phyloP scores from a whole-genome alignment of 768 basidiomycete species.

The Tricholoma saponaceum region DNA sequence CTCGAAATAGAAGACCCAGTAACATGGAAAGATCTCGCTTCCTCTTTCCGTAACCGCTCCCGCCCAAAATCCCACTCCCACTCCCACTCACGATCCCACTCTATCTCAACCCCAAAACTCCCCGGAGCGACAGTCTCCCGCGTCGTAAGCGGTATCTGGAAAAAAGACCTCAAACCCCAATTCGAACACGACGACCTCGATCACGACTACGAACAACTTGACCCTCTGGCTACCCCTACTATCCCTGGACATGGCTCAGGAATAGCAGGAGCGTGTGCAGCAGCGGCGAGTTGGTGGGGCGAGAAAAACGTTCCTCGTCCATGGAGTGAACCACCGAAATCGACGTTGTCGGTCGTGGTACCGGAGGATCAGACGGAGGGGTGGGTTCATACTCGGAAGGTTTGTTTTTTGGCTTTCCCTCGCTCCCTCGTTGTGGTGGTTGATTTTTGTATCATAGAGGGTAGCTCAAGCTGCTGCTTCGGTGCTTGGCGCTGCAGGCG shows the following conservation, averaged over 20 bases:
- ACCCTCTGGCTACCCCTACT: background rate
- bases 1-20: background rate
- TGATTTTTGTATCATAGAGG: constrained; percentile 12
- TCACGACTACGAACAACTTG: background rate
- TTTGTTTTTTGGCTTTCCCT: constrained; percentile 4
- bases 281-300: background rate
- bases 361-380: constrained; percentile 38
- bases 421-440: background rate
- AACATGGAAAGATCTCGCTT: background rate
- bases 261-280: background rate
- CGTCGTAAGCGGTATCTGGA: background rate
- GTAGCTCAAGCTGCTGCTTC: constrained; percentile 35
- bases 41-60: background rate
- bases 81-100: background rate
- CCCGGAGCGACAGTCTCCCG: background rate
- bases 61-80: background rate
- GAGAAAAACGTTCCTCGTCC: constrained; percentile 11
- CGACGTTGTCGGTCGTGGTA: constrained; percentile 22
- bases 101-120: background rate
- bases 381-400: constrained; percentile 32
- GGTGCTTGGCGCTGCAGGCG: constrained; percentile 37
- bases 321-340: constrained; percentile 26
- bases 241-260: background rate
- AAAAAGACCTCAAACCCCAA: background rate
- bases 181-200: background rate